A percentile compares a stretch with the other conserved stretches of the same genome.
These are phyloP conservation scores for Panaeolus cyanescens DNA, from an alignment of 768 basidiomycete species.

Conservation along the genomic window DNA sequence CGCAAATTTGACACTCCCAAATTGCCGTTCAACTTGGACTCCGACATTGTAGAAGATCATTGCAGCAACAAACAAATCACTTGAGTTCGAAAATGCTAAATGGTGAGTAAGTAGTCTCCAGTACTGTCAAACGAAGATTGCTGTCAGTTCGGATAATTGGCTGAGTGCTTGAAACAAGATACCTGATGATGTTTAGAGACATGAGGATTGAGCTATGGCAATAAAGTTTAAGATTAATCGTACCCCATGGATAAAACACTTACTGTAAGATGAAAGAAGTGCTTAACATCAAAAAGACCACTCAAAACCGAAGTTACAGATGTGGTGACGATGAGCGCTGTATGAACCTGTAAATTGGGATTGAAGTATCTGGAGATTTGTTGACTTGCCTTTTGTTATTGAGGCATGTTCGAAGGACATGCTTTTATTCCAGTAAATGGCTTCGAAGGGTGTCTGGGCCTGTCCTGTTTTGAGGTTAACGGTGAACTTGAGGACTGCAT, in stretches of 20 bases:
- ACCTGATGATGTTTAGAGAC: slow-evolving; percentile 91
- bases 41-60: slow-evolving; percentile 73
- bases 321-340: slow-evolving; percentile 77
- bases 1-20: slow-evolving; percentile 86
- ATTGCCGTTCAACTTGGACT: slow-evolving; percentile 78
- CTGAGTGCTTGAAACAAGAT: slow-evolving; percentile 21
- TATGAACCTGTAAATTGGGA: slow-evolving; percentile 4
- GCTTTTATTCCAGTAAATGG: no score
- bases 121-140: no score
- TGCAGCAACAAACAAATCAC: slow-evolving; percentile 79
- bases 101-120: slow-evolving; percentile 82
- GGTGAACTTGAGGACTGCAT: no score
- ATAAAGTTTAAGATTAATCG: slow-evolving; percentile 10
- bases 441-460: no score
- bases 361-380: no score
- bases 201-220: slow-evolving; percentile 75
- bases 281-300: slow-evolving; percentile 84
- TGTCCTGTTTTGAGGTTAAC: no score
- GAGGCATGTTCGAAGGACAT: slow-evolving; percentile 87
- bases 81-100: slow-evolving; percentile 79
- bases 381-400: slow-evolving; percentile 73
- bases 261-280: slow-evolving; percentile 86
- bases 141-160: no score
- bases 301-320: slow-evolving; percentile 73
- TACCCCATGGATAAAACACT: slow-evolving; percentile 19